These are phyloP conservation scores for Malus hybrid DNA, from an alignment of 331 rosid species.

Conservation along the genomic window DNA sequence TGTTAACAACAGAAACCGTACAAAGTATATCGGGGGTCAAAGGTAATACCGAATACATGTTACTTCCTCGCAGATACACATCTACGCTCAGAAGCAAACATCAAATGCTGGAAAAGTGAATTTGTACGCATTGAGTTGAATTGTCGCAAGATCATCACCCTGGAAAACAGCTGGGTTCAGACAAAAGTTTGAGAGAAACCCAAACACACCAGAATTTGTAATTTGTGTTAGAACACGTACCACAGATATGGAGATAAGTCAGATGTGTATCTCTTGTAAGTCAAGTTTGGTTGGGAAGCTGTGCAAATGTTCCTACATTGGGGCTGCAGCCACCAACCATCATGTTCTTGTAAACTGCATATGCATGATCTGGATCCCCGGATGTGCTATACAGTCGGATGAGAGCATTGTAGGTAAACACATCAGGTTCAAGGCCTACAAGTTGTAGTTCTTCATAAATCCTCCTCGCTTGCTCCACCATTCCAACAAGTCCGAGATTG, in stretches of 20 bases:
- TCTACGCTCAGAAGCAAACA: background rate
- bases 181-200: background rate
- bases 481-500: conserved; percentile 76
- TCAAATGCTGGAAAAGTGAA: background rate
- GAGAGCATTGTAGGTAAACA: conserved; percentile 92
- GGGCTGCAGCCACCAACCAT: conserved; percentile 84
- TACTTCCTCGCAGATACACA: background rate
- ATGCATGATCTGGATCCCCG: conserved; percentile 65
- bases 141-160: background rate
- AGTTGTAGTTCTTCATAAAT: conserved; percentile 70
- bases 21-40: background rate
- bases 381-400: conserved; percentile 72
- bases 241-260: conserved; percentile 1
- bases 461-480: conserved; percentile 65
- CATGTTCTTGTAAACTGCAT: conserved; percentile 76
- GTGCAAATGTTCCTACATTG: conserved; percentile 63
- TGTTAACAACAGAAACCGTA: background rate
- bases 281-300: conserved; percentile 75
- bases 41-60: background rate
- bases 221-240: background rate
- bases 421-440: conserved; percentile 77
- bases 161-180: background rate
- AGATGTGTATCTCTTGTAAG: conserved; percentile 4
- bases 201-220: background rate
- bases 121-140: background rate